Percentiles rank a stretch among this genome's conserved stretches.
Conservation (phyloP, 2,329 filamentous ascomycete genomes). For the Aspergillus intermedius region DNA sequence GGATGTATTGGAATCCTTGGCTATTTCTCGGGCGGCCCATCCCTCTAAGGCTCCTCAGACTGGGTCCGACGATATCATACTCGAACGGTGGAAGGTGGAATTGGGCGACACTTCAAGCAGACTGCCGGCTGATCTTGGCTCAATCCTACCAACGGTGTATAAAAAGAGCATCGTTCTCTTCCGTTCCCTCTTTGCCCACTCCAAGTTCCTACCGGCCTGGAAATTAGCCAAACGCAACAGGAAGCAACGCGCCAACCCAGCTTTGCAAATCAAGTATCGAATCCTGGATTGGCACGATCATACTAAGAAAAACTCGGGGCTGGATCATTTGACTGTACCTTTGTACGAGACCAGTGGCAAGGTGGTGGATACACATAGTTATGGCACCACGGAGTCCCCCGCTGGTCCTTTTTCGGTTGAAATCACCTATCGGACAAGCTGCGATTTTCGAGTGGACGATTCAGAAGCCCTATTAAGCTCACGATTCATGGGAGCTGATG, state of each 20-base stretch:
- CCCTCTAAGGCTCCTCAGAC: conserved; percentile 41
- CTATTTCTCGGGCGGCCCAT: conserved; percentile 48
- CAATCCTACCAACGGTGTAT: conserved; percentile 77
- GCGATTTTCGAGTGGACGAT: conserved; percentile 85
- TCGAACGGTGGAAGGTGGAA: conserved; percentile 88
- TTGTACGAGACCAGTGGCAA: conserved; percentile 58
- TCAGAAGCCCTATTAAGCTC: conserved; percentile 86
- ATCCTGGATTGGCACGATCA: conserved; percentile 56
- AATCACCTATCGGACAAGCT: conserved; percentile 79
- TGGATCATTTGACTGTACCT: conserved; percentile 65
- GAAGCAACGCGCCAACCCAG: conserved; percentile 59
- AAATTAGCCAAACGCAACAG: conserved; percentile 70
- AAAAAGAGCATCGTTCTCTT: conserved; percentile 97
- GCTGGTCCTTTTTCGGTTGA: conserved; percentile 75
- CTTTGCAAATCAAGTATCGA: conserved; percentile 71
- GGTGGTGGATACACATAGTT: conserved; percentile 68
- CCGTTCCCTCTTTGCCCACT: conserved; percentile 75
- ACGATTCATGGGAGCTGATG: conserved; percentile 84
- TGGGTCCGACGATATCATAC: conserved; percentile 62
- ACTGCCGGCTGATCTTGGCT: conserved; percentile 50
- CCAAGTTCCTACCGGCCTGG: conserved; percentile 78
- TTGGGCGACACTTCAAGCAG: conserved; percentile 57
- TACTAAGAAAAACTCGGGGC: conserved; percentile 43
- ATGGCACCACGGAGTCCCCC: conserved; percentile 79
- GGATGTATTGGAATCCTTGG: conserved; percentile 82